Evolutionary conservation across 768 basidiomycete genomes (phyloP), one percentile per base, ranked within the genome.

Genomic region (Cytidiella melzeri): DNA sequence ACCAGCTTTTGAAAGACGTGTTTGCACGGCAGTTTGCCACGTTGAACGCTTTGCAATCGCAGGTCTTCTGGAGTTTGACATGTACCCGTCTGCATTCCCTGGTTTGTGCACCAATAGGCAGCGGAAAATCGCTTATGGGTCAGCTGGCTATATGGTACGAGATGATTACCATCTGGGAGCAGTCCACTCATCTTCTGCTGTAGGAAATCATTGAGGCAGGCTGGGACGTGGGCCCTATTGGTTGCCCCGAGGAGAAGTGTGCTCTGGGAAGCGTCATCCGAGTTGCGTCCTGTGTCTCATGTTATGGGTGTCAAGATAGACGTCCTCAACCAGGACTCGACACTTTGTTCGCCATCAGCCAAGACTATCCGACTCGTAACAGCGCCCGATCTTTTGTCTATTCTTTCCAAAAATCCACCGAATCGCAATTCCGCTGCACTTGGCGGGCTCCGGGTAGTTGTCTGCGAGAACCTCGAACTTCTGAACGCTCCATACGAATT

Each of bases 31-130:
- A 67, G 39, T 53, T 85, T 23, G 70, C 68, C 20, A 73, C 75
- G 25, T 74, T 98, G 62, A 96, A 92, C 58, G 79, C 83, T 1
- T 81, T 96, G 1, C 96, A 99, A 61, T 90, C 87, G 0, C 95
- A 98, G 55, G 71, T 79, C 5, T 89, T 88, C 64, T 98, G 95
- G 91, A 80, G 81, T 36, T 57, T 88, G 13, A 68, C 83, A 45
- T 79, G 83, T 59, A 85, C 89, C 3, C 69, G 73, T 36, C 63
- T 70, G 27, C 88, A 93, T 61, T 65, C 81, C 2, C 66, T 97
- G 25, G 56, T 96, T 10, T 87, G 84, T 57, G 87, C 84, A 1
- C 93, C 95, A 1, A 75, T 81, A 3, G 81, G 85, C 12, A 79
- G 81, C 50, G 94, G 94, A 0, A 96, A 95, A 63, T 83, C 89